Evolutionary conservation across 2,329 filamentous ascomycete species (phyloP).

Genomic region (Talaromyces verruculosus): DNA sequence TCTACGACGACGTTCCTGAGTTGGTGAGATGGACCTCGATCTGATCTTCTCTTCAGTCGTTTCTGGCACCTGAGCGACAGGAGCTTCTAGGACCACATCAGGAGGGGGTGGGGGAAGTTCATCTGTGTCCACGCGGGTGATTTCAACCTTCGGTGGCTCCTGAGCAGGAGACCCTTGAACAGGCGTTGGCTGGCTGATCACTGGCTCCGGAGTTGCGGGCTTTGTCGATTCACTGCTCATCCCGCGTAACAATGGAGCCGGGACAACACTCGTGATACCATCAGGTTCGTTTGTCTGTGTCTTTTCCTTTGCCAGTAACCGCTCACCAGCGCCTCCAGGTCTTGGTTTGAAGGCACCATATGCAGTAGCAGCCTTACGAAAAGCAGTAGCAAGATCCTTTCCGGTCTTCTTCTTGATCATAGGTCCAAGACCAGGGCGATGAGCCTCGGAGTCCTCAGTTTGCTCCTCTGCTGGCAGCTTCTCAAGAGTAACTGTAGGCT

Average conservation of each 20-base stretch:
- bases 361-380: slow-evolving; percentile 77
- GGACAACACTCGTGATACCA: slow-evolving; percentile 85
- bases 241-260: slow-evolving; percentile 62
- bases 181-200: slow-evolving; percentile 25
- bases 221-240: slow-evolving; percentile 42
- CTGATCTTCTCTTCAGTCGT: slow-evolving; percentile 27
- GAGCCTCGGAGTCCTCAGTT: slow-evolving; percentile 38
- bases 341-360: slow-evolving; percentile 79
- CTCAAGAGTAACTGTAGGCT: slow-evolving; percentile 6
- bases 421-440: slow-evolving; percentile 77
- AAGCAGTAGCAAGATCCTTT: slow-evolving; percentile 68
- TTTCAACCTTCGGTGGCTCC: slow-evolving; percentile 40
- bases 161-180: slow-evolving; percentile 21
- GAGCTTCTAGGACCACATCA: slow-evolving; percentile 25
- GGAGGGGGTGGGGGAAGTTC: slow-evolving; percentile 30
- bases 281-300: slow-evolving; percentile 70
- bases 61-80: slow-evolving; percentile 18
- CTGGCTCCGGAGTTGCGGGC: slow-evolving; percentile 23
- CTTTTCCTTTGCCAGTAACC: slow-evolving; percentile 63
- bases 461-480: not conserved
- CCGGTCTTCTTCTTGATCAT: slow-evolving; percentile 84
- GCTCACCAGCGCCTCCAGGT: slow-evolving; percentile 80
- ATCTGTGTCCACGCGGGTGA: slow-evolving; percentile 38
- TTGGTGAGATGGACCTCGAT: slow-evolving; percentile 37
- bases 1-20: slow-evolving; percentile 58